phyloP scores from a whole-genome alignment of 192 early-diverging fungal genomes.

The Rhizoclosmatium sp. region DNA sequence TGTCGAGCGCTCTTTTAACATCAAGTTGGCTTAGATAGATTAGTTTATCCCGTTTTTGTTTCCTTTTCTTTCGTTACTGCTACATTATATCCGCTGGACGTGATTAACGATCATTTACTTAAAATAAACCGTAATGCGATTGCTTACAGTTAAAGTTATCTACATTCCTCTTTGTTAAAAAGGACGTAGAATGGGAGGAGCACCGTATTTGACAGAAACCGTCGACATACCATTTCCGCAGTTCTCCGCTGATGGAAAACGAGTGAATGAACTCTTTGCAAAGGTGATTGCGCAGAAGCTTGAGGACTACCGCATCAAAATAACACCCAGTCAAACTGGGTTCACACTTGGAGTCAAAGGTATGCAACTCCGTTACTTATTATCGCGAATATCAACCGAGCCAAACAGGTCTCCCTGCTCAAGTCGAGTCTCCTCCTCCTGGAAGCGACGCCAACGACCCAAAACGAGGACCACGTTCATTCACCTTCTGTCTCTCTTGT shows the following conservation, averaged over 20 bases:
- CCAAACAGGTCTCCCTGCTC: not conserved
- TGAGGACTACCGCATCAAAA: not conserved
- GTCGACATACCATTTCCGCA: not conserved
- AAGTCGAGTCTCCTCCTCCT: not conserved
- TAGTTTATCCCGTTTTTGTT: no score
- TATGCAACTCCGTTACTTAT: not conserved
- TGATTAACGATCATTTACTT: not conserved
- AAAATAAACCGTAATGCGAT: not conserved
- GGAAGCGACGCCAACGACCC: not conserved
- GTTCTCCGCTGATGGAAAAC: not conserved
- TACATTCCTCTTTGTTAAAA: not conserved
- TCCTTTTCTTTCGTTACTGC: no score
- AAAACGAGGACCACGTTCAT: not conserved
- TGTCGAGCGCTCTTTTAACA: constrained; percentile 8
- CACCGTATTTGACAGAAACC: not conserved
- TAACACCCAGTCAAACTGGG: not conserved
- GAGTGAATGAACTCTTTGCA: not conserved
- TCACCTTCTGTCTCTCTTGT: not conserved
- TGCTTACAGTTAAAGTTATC: not conserved
- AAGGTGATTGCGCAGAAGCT: not conserved
- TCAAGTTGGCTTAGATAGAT: not conserved
- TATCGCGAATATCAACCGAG: not conserved
- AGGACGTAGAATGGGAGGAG: not conserved
- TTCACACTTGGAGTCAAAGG: not conserved
- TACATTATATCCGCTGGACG: no score